phyloP scores from a whole-genome alignment of 192 early-diverging fungal genomes.

The Coemansia asiatica region DNA sequence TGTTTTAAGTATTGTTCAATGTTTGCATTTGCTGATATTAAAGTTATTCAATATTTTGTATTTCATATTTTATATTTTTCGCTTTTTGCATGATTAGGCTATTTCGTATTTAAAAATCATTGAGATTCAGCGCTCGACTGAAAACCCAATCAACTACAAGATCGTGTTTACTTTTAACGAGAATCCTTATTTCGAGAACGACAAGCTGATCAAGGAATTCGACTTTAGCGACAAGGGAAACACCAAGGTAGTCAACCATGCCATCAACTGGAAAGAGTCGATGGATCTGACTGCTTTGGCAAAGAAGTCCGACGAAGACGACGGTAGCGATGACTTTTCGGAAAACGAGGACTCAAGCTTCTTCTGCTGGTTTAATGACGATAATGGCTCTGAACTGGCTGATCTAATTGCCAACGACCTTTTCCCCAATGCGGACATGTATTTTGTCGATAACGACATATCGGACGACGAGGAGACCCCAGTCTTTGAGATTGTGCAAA shows the following conservation, averaged over 20 bases:
- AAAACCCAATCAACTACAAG: conserved; percentile 57
- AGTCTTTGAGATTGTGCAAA: conserved; percentile 55
- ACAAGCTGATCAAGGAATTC: conserved; percentile 59
- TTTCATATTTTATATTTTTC: no score
- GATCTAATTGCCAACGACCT: conserved; percentile 52
- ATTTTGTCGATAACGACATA: conserved; percentile 75
- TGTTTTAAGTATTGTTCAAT: not conserved
- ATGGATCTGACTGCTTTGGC: conserved; percentile 55
- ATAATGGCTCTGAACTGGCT: conserved; percentile 49
- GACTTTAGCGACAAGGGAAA: conserved; percentile 61
- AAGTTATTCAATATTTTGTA: no score
- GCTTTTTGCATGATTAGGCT: no score
- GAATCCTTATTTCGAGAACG: conserved; percentile 61
- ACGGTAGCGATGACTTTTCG: conserved; percentile 42
- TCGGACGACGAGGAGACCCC: conserved; percentile 73
- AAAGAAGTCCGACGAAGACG: conserved; percentile 39
- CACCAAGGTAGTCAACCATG: conserved; percentile 55
- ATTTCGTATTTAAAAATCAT: conserved; percentile 89
- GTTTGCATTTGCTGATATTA: no score
- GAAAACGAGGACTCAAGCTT: conserved; percentile 54
- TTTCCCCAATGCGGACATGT: conserved; percentile 87
- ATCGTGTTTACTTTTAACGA: conserved; percentile 58
- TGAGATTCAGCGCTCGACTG: conserved; percentile 48
- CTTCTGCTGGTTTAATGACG: conserved; percentile 55
- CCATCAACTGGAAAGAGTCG: conserved; percentile 63